Evolutionary conservation across 2,329 filamentous ascomycete genomes (phyloP).

Genomic region (Sclerotinia subarctica): DNA sequence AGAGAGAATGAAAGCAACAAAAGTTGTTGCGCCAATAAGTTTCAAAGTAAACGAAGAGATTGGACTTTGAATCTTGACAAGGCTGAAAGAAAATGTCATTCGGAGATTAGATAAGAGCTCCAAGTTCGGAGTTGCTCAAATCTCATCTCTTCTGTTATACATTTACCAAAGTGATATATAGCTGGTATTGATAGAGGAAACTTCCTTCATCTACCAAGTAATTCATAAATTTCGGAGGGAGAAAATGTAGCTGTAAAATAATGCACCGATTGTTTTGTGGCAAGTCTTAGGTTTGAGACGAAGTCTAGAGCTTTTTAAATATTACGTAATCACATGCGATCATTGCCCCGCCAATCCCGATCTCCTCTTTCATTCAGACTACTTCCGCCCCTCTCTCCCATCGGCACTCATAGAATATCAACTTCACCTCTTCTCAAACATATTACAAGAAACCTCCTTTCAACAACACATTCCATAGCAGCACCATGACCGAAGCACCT

Average conservation of each 20-base stretch:
- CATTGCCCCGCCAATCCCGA: conserved; percentile 5
- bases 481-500: conserved; percentile 15
- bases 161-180: not conserved
- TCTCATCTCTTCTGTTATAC: not conserved
- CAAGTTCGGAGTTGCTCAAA: not conserved
- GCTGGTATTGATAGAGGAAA: not conserved
- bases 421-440: not conserved
- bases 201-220: not conserved
- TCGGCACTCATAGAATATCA: not conserved
- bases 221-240: not conserved
- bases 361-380: not conserved
- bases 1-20: not conserved
- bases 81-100: not conserved
- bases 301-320: not conserved
- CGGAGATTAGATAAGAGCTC: conserved; percentile 13
- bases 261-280: not conserved
- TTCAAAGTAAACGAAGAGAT: not conserved
- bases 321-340: conserved; percentile 4
- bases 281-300: not conserved
- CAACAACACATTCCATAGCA: too few species aligned
- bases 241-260: not conserved
- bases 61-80: not conserved
- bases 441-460: not conserved
- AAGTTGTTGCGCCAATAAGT: not conserved
- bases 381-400: not conserved